A percentile compares a stretch with the other conserved stretches of the same genome.
Conservation (phyloP, 2,329 filamentous ascomycete species). For the Colletotrichum australisinense region DNA sequence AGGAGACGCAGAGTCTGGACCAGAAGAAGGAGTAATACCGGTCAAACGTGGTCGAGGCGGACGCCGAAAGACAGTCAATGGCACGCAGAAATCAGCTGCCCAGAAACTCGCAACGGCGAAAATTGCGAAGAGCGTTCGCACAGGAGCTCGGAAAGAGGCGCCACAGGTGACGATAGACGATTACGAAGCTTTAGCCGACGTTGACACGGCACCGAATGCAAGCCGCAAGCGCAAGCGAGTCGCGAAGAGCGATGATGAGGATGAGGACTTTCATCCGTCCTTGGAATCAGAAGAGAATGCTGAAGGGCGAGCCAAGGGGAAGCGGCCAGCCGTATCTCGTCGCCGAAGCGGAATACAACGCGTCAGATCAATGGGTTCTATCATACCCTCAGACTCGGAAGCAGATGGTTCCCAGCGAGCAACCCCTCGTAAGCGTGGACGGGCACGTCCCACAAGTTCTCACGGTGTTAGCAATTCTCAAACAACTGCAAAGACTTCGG, state of each 20-base stretch:
- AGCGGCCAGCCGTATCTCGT: constrained; percentile 1
- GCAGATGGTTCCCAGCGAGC: background rate
- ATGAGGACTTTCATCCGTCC: constrained; percentile 33
- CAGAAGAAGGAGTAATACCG: constrained; percentile 1
- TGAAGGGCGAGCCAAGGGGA: background rate
- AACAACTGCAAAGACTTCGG: background rate
- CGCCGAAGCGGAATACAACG: constrained; percentile 12
- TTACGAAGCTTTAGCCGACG: constrained; percentile 26
- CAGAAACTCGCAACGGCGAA: constrained; percentile 27
- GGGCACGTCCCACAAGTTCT: background rate
- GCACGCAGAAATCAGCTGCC: constrained; percentile 11
- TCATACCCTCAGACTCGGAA: constrained; percentile 22
- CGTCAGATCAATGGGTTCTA: constrained; percentile 17
- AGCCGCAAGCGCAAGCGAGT: constrained; percentile 29
- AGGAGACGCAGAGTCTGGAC: constrained; percentile 23
- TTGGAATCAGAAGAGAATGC: constrained; percentile 28
- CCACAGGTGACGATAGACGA: constrained; percentile 26
- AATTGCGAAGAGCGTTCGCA: constrained; percentile 28
- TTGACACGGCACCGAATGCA: constrained; percentile 2
- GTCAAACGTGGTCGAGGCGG: constrained; percentile 23
- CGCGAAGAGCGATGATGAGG: constrained; percentile 28
- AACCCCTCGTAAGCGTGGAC: constrained; percentile 14
- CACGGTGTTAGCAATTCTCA: background rate
- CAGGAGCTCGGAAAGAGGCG: constrained; percentile 33
- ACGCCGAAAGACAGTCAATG: constrained; percentile 1